Evolutionary conservation across 2,329 filamentous ascomycete species (phyloP), one percentile per base, ranked within the genome.

Genomic region (Shiraia sp.): DNA sequence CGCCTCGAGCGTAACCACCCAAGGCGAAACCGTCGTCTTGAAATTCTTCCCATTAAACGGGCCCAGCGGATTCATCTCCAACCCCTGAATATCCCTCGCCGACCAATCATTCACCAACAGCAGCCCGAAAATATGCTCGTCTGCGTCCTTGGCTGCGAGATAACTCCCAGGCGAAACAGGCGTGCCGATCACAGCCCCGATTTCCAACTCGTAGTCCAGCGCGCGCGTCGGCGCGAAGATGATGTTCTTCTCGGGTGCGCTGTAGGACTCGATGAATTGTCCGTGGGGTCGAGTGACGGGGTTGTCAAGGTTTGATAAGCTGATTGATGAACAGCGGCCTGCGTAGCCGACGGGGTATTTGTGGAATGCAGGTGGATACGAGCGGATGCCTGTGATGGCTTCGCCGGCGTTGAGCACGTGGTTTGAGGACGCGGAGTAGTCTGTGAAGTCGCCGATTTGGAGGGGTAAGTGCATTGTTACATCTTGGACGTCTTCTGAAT

Each of bases 81-180:
- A 69, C 0, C 66, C 74, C 59, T 85, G 82, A 14, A 86, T 80
- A 56, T 85, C 82, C n/a, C 81, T 71, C 14, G 80, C 78, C 13
- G 45, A 78, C 82, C 82, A 86, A 47, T 85, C 81, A 48, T 85
- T 85, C 10, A 85, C 55, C 26, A 86, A 63, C 0, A 82, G 76
- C n/a, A 83, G 69, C 0, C 82, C 82, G 57, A 85, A 85, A 12
- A 85, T 80, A 49, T 85, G 79, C 0, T 80, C 72, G 12, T 69
- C 65, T 0, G 73, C 73, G 5, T 75, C 59, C 12, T 56, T 55
- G n/a, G 75, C 71, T 6, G 69, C 47, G 16, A 77, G 58, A 0
- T 54, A 51, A 2, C 68, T 49, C 1, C 74, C 74, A 6, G 65
- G 61, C 1, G 65, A 53, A 0, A 75, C 53, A 0, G 74, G 72